Base-by-base conservation (phyloP, 305 asterid species). In the Stenogyne calaminthoides region DNA sequence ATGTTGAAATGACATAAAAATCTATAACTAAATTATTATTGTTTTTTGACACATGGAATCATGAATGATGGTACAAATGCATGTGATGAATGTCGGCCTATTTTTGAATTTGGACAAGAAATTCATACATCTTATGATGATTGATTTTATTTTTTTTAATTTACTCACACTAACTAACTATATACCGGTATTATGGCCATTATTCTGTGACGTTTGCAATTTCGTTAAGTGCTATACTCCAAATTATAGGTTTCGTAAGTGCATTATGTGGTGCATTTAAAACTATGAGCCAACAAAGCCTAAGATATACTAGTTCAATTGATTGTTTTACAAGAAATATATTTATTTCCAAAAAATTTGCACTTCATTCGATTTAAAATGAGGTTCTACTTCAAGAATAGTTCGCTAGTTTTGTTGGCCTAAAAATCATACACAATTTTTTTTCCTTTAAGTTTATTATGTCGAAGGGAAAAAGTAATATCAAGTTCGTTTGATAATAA, bases 21-120 rank as follows among this genome's bases (percentile, higher is more conserved):
- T 11, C 4, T 4, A 11, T 59, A 46, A 67, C 37, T 34, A 60
- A 75, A 68, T 60, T 29, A 58, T 59, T 67, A 12, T 68, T 49
- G 39, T 58, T 42, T 58, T 44, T 52, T 54, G 40, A 69, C 71
- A 76, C 60, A 54, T 76, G 71, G 66, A 39, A n/a, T 47, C 5
- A 69, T 37, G 58, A 69, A 51, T 51, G 75, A 54, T 69, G 80
- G 65, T 18, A 44, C 69, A 59, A 54, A 70, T 10, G 32, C 72
- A 70, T 64, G 80, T 76, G 76, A 51, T 54, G 67, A 55, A 46
- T 62, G 67, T 19, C 49, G 69, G 63, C 22, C 25, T 8, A 49
- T 19, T 66, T 59, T 51, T 39, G 27, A 60, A 61, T 34, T 32
- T 51, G 67, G 60, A 65, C 78, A 56, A 65, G 5, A 55, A 16